Base-by-base conservation (phyloP, 1,139 yeast genomes). In the Saccharomycopsis phalli region DNA sequence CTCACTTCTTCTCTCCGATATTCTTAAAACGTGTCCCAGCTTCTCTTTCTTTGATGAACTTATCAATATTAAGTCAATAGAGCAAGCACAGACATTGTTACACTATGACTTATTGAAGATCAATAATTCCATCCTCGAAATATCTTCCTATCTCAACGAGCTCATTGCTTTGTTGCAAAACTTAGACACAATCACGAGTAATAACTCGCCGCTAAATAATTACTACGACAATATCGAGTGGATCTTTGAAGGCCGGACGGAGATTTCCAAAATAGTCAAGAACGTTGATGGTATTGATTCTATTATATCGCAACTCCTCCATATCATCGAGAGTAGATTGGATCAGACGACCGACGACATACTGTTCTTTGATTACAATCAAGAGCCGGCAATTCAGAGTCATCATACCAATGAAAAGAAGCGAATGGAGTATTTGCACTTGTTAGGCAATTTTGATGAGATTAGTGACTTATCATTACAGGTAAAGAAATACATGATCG, bases 381-480 rank as follows among this genome's bases (percentile, higher is more conserved):
- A 20, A 19, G 27, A 29, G 14, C 17, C 27, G 5, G 42, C 27
- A 16, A 29, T 25, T n/a, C 8, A 26, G 18, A 22, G 4, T 16
- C 36, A 31, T 10, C n/a, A 18, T 10, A 16, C 16, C 17, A 3
- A 14, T 19, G 30, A 28, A n/a, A 41, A 38, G 27, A 37, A 38
- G 25, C 37, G 32, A 26, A 7, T 19, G 13, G 47, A 44, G 20
- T 45, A 42, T 34, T 29, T 45, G 13, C 40, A 37, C 11, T 33
- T 57, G 1, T 48, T 59, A 22, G 44, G 50, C 8, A 58, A 55
- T 31, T 60, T 70, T 32, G 69, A 64, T 38, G 53, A 53, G 31
- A 55, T 67, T 2, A 62, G 67, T 42, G 72, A 69, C 43, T 44
- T 60, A 8, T 53, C 63, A 11, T 49, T 67, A 21, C 63, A 61